Conservation (phyloP, 169 alveolate species). For the Eimeria zaria region DNA sequence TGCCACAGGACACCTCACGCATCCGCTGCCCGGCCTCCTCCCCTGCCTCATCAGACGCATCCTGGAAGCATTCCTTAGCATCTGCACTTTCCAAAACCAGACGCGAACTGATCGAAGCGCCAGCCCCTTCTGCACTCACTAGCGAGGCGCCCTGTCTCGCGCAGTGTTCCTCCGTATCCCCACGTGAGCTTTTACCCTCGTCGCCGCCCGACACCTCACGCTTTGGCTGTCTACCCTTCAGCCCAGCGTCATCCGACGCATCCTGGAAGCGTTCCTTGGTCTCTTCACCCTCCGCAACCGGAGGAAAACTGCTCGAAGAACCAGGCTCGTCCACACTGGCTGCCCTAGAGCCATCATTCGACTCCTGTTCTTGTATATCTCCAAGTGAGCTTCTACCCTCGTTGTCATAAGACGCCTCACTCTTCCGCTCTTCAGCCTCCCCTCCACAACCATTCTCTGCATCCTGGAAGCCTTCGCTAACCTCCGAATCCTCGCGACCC, state of each 20-base stretch:
- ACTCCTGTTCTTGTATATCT: neutral
- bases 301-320: neutral
- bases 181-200: neutral
- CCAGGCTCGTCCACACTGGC: no score
- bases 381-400: neutral
- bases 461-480: neutral
- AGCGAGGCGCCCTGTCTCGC: neutral
- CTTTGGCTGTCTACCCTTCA: neutral
- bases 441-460: neutral
- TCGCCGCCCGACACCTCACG: neutral
- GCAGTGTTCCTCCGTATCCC: neutral
- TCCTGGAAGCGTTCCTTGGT: neutral
- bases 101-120: neutral
- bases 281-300: neutral
- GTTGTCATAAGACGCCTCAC: neutral
- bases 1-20: neutral
- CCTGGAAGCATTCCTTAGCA: neutral
- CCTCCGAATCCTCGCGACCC: neutral
- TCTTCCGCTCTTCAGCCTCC: neutral
- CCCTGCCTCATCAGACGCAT: neutral
- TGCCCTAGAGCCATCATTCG: neutral
- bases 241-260: neutral
- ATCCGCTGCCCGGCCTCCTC: neutral
- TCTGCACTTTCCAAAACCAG: neutral
- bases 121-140: neutral